Base-by-base conservation (phyloP, 2,329 filamentous ascomycete genomes). In the Coniella vitis region DNA sequence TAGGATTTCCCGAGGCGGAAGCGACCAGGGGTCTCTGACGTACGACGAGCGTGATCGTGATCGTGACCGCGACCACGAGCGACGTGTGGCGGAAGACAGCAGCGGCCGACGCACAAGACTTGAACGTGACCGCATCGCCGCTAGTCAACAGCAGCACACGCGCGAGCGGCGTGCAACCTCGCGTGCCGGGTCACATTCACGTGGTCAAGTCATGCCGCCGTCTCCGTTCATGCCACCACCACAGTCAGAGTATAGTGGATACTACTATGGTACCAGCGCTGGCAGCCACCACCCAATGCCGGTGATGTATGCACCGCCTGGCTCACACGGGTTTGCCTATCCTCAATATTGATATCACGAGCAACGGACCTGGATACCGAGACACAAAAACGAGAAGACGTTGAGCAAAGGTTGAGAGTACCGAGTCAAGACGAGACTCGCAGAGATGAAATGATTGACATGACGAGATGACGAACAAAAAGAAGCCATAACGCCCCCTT, bases 141-240 rank as follows among this genome's bases (percentile, higher is more conserved):
- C 70, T 8, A 10, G 25, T 5, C 25, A 29, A 29, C 25, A 29
- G 25, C 66, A 75, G 10, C 61, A 70, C 21, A 63, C 69, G 52
- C 74, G 71, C 40, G 43, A 21, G 21, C 14, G 62, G 48, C 74
- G 72, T 47, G 68, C 73, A 17, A 68, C 66, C 29, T 80, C 76
- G 51, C 75, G 76, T 51, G 69, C 75, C 2, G 69, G 70, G 49
- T 75, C 74, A 14, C 72, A 63, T 55, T 57, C 62, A 2, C 66
- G 66, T 19, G 38, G 32, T 29, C 43, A 40, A 31, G 35, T 29
- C 48, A 7, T 40, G 2, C 36, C 51, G 12, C 20, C 38, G 4
- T 32, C 51, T 12, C 22, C 39, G 5, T 36, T 16, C 2, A 5
- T 29, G 25, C 19, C 35, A 9, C 19, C 38, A 13, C 38, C 41